Conservation (phyloP, 768 basidiomycete genomes). For the Paxillus involutus region DNA sequence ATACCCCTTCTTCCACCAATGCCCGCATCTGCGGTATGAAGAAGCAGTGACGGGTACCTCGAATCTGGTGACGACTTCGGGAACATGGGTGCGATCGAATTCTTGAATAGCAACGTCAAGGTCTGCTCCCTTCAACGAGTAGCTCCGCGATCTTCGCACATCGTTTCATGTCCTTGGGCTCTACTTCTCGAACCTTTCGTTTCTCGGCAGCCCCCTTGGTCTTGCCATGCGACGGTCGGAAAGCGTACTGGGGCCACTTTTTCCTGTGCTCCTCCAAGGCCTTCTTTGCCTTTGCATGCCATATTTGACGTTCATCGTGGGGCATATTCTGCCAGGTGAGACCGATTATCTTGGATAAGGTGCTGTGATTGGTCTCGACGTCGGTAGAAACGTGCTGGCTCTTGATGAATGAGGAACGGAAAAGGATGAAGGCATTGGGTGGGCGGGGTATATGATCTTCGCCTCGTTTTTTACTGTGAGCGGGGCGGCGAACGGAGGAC, state of each 20-base stretch:
- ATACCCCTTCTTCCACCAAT: conserved; percentile 33
- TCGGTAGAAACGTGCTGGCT: conserved; percentile 72
- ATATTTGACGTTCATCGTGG: conserved; percentile 71
- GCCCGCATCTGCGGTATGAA: conserved; percentile 35
- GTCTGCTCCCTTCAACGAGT: conserved; percentile 57
- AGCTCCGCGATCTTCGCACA: conserved; percentile 69
- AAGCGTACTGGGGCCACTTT: conserved; percentile 71
- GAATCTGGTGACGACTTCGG: conserved; percentile 69
- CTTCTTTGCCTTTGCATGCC: conserved; percentile 74
- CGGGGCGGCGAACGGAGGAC: conserved; percentile 39
- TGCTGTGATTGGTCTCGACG: conserved; percentile 82
- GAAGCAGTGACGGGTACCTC: conserved; percentile 61
- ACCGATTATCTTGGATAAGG: conserved; percentile 82
- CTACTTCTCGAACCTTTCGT: conserved; percentile 36
- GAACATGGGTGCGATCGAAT: conserved; percentile 51
- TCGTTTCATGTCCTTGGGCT: conserved; percentile 55
- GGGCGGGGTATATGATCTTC: conserved; percentile 80
- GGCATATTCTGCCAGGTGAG: conserved; percentile 80
- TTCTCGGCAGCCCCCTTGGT: conserved; percentile 30
- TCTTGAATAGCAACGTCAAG: conserved; percentile 63
- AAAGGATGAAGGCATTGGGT: conserved; percentile 85
- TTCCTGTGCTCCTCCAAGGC: conserved; percentile 74
- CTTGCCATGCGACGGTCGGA: conserved; percentile 56
- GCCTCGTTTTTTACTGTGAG: conserved; percentile 69
- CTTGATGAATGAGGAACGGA: conserved; percentile 82